phyloP scores from a whole-genome alignment of 441 rosid species.

The Populus tomentosa region DNA sequence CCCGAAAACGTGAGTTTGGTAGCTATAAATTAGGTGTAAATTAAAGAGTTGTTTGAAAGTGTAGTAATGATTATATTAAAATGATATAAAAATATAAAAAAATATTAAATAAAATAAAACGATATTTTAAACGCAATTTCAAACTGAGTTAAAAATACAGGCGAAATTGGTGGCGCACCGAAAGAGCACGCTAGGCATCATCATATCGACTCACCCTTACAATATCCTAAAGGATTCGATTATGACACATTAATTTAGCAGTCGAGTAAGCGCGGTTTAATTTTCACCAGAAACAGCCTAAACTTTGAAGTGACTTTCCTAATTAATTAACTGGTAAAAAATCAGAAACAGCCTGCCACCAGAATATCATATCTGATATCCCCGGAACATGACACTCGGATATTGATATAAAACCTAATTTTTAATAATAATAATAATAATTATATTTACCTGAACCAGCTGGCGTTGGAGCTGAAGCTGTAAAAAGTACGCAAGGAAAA shows the following conservation, averaged over 20 bases:
- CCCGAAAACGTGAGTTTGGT: neutral
- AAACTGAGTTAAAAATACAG: neutral
- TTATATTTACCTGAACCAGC: neutral
- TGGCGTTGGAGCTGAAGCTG: neutral
- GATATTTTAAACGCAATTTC: too few relatives aligned
- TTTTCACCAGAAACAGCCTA: neutral
- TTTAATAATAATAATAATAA: too few relatives aligned
- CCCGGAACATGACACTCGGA: neutral
- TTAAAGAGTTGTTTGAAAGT: too few relatives aligned
- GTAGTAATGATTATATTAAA: too few relatives aligned
- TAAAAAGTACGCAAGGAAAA: neutral
- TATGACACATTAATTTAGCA: neutral
- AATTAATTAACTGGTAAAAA: neutral
- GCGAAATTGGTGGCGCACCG: conserved; percentile 11
- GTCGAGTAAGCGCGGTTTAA: neutral
- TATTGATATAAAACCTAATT: neutral
- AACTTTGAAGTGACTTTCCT: neutral
- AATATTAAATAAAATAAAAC: too few relatives aligned
- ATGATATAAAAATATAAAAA: too few relatives aligned
- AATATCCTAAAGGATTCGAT: neutral
- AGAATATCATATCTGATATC: neutral
- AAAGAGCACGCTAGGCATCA: conserved; percentile 13
- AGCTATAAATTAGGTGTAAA: neutral
- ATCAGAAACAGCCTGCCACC: neutral
- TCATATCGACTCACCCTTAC: neutral